These are phyloP conservation scores for Tripterygium wilfordii DNA, from an alignment of 177 flowering plant species.

Conservation along the genomic window DNA sequence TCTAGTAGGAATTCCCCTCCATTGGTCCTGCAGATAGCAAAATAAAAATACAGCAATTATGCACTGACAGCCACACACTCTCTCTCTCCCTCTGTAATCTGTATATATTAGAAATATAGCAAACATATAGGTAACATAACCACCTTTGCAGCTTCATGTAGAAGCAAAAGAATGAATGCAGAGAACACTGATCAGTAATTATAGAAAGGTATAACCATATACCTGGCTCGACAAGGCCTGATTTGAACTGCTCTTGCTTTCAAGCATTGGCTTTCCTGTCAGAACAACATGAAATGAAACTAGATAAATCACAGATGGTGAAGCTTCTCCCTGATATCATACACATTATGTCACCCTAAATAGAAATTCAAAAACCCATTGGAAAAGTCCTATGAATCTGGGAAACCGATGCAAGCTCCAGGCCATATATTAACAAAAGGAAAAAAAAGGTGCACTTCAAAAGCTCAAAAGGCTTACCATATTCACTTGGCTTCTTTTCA, in stretches of 20 bases:
- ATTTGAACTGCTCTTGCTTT: constrained; percentile 12
- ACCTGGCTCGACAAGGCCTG: constrained; percentile 49
- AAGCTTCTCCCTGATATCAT: no score
- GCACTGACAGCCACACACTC: no score
- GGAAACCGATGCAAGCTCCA: no score
- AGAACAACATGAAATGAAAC: no score
- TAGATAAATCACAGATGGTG: not conserved
- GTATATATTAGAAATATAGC: no score
- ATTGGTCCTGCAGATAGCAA: constrained; percentile 59
- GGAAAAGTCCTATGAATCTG: no score
- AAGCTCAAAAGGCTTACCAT: constrained; percentile 28
- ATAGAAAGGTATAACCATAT: constrained; percentile 3
- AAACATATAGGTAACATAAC: no score
- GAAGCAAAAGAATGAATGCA: not conserved
- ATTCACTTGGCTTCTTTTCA: constrained; percentile 22
- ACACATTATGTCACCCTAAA: no score
- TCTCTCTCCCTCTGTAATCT: no score
- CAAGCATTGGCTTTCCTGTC: constrained; percentile 26
- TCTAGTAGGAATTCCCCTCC: constrained; percentile 96
- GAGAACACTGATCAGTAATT: not conserved
- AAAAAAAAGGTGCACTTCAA: not conserved
- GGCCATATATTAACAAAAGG: no score
- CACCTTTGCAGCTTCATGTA: not conserved
- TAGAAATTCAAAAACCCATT: no score
- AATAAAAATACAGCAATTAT: constrained; percentile 13